A percentile compares a stretch with the other conserved stretches of the same genome.
These are phyloP conservation scores for Cercospora zeae-maydis DNA, from an alignment of 2,329 filamentous ascomycete species.

Conservation along the genomic window DNA sequence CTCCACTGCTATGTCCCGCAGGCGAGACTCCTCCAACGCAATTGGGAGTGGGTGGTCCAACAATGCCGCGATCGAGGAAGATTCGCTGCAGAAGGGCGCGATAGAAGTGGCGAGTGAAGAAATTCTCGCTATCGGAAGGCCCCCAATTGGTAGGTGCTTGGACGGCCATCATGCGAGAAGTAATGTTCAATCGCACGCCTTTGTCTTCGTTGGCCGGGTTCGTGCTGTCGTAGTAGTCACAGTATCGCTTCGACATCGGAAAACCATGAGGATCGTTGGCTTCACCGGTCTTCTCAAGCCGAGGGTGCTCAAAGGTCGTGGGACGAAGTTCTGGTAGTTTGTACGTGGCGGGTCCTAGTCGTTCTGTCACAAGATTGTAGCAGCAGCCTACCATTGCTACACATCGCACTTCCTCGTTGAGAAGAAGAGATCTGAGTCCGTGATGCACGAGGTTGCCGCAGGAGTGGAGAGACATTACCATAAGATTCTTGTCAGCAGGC, in stretches of 20 bases:
- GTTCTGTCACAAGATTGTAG: conserved; percentile 93
- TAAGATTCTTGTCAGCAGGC: conserved; percentile 48
- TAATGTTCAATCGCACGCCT: conserved; percentile 87
- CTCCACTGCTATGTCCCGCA: conserved; percentile 37
- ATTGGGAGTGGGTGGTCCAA: conserved; percentile 52
- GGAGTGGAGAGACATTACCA: conserved; percentile 94
- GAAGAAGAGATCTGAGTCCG: conserved; percentile 76
- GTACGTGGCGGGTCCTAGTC: conserved; percentile 79
- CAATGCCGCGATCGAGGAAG: conserved; percentile 79
- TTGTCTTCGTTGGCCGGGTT: conserved; percentile 33
- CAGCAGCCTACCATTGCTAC: conserved; percentile 96
- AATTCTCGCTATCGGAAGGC: conserved; percentile 70
- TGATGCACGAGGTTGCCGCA: conserved; percentile 97
- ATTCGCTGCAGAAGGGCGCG: conserved; percentile 85
- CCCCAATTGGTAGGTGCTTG: conserved; percentile 95
- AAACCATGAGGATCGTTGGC: conserved; percentile 87
- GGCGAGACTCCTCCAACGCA: conserved; percentile 34
- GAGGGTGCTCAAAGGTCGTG: conserved; percentile 51
- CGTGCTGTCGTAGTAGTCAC: conserved; percentile 42
- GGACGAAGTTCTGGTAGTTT: conserved; percentile 76
- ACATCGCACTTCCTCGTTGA: conserved; percentile 81
- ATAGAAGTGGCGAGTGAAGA: conserved; percentile 92
- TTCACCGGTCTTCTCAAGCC: conserved; percentile 64
- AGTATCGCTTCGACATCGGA: conserved; percentile 75
- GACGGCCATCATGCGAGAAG: conserved; percentile 95